A percentile compares a stretch with the other conserved stretches of the same genome.
Evolutionary conservation across 371 early-diverging fungal genomes (phyloP).

Genomic region (Mortierella sp.): DNA sequence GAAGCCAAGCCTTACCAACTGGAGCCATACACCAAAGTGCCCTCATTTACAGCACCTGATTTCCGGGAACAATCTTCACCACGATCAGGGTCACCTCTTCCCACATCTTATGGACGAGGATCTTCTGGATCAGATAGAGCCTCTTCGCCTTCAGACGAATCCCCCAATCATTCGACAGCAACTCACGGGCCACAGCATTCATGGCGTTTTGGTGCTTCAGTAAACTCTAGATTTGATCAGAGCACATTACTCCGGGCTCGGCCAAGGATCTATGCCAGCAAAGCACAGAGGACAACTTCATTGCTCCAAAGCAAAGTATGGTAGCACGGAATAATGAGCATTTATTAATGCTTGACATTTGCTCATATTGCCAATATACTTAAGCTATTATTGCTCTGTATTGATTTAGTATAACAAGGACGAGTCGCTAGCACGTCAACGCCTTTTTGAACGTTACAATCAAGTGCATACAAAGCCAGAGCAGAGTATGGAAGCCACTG

Average conservation of each 20-base stretch:
- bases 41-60: constrained; percentile 26
- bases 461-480: constrained; percentile 1
- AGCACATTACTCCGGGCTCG: constrained; percentile 33
- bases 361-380: background rate
- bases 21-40: constrained; percentile 42
- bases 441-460: constrained; percentile 20
- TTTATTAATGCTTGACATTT: background rate
- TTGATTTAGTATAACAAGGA: constrained; percentile 35
- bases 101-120: constrained; percentile 5
- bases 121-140: background rate
- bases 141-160: background rate
- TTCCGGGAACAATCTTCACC: constrained; percentile 19
- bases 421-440: constrained; percentile 38
- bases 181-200: constrained; percentile 6
- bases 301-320: constrained; percentile 50
- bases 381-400: background rate
- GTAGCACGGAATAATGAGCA: background rate
- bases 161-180: background rate
- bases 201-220: constrained; percentile 10
- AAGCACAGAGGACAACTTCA: constrained; percentile 29
- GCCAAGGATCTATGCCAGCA: constrained; percentile 44
- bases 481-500: constrained; percentile 16
- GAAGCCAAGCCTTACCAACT: constrained; percentile 34
- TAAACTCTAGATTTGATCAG: constrained; percentile 20
- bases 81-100: constrained; percentile 15